Base-by-base conservation (phyloP, 2,329 filamentous ascomycete species). In the Penicillium verrucosum region DNA sequence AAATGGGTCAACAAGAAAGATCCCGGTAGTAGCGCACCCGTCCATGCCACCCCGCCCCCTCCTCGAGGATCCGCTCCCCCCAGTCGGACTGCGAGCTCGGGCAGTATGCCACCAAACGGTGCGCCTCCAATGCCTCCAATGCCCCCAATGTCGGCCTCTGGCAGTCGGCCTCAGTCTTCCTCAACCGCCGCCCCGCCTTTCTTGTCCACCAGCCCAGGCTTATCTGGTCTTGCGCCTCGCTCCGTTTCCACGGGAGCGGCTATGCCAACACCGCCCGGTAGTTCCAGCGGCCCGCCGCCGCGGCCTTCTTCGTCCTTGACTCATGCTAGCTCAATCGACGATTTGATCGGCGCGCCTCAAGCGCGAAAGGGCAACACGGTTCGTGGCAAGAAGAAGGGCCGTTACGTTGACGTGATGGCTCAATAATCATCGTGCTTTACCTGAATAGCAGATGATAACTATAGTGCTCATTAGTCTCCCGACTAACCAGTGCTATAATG, bases 1-100 rank as follows among this genome's bases (percentile, higher is more conserved):
- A 92, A 94, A 72, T 99, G 95, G 95, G 82, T 99, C 72, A 97
- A 99, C 79, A 97, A 97, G 80, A 97, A 96, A 72, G 85, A 85
- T 11, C 87, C 87, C 12, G 78, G 78, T 14, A 82, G 84, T 8
- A 87, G 89, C 53, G 83, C 80, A 25, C 75, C 78, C n/a, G 70
- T 78, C 27, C 77, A 78, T 45, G 86, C 86, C 1, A 86, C 92
- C 0, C 89, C 93, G 1, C 92, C 94, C 1, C 92, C 92, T 5
- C 92, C 92, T 0, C 86, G 82, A 64, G 82, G 79, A 6, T 77
- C 78, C 4, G 77, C 73, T 54, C 80, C 77, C 60, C 80, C 73
- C 55, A 77, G 76, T 56, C 70, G 81, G 62, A 78, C 82, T 51
- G 79, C 82, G 8, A 87, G 85, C 55, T 73, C 80, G 45, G 76